Evolutionary conservation across 129 eudicot species (phyloP), one percentile per base, ranked within the genome.

Genomic region (Tanacetum coccineum): DNA sequence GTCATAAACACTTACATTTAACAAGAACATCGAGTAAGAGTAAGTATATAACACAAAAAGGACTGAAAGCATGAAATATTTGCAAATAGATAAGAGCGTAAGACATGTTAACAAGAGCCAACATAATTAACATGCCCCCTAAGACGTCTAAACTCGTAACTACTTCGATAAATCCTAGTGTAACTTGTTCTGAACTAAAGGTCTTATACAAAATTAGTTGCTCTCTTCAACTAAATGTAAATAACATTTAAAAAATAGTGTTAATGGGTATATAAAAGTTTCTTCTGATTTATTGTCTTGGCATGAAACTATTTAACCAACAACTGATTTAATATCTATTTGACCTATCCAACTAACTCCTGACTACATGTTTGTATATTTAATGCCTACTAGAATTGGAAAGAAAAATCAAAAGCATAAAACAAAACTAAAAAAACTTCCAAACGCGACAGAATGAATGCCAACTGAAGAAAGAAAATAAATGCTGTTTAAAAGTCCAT

Each of bases 361-460:
- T 36, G 36, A 55, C 47, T 39, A 52, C 2, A 26, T 18, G 45
- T 45, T 0, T 70, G 58, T 69, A 69, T 56, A 40, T 21, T 40
- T n/a, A 55, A 59, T 46, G 20, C 14, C 61, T 28, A 47, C 76
- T 71, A 39, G 61, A 70, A 60, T 59, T 0, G 36, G 21, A 70
- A 59, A 59, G 36, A 22, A 48, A 59, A 71, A 17, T 67, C 59
- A 48, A 59, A 60, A 32, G 47, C 4, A 9, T 36, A 36, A 36
- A 36, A 36, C 7, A 36, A 36, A 18, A 36, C 6, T 25, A 26
- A 59, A 59, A 13, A 70, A 13, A 7, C 12, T 40, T 17, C 53
- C 28, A 71, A 47, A 58, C 66, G 30, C 25, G 48, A 58, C 58
- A 60, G 21, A 20, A 60, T 60, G 62, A 20, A 60, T 60, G 62